A percentile compares a stretch with the other conserved stretches of the same genome.
phyloP scores from a whole-genome alignment of 2,329 filamentous ascomycete species.

The Eutypa lata region DNA sequence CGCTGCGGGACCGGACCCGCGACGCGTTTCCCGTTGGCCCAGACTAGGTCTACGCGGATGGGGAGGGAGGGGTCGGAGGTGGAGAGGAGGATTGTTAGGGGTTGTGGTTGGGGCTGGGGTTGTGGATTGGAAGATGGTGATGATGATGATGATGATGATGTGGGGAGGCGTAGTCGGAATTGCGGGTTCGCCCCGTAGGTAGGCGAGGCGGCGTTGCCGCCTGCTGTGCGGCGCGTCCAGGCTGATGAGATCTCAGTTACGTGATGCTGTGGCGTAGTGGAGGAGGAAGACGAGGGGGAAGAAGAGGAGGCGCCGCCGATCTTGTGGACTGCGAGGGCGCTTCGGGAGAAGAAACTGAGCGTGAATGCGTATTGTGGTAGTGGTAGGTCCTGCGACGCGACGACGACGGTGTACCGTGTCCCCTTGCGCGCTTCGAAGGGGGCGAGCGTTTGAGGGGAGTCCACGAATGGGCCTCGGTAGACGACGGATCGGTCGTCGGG shows the following conservation, averaged over 20 bases:
- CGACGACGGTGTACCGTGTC: constrained; percentile 56
- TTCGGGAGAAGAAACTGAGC: constrained; percentile 74
- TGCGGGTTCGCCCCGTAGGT: constrained; percentile 86
- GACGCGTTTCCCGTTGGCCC: constrained; percentile 71
- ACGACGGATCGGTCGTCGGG: constrained; percentile 59
- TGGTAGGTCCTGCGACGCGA: constrained; percentile 77
- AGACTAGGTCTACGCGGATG: constrained; percentile 81
- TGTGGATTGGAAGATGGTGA: too few relatives aligned
- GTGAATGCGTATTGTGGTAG: constrained; percentile 78
- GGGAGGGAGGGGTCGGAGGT: constrained; percentile 64
- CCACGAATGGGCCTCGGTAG: constrained; percentile 81
- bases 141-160: neutral
- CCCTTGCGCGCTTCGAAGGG: constrained; percentile 57
- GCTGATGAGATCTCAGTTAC: constrained; percentile 57
- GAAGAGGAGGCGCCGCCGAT: too few relatives aligned
- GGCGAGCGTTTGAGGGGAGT: constrained; percentile 87
- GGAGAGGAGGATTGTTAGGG: constrained; percentile 72
- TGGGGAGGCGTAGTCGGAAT: constrained; percentile 61
- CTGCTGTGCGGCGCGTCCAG: constrained; percentile 79
- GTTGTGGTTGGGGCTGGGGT: constrained; percentile 36
- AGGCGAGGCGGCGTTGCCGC: constrained; percentile 75
- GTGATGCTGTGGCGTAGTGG: constrained; percentile 42
- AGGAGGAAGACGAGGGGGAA: too few relatives aligned
- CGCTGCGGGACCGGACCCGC: constrained; percentile 62
- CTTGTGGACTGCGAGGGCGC: constrained; percentile 52